Evolutionary conservation across 352 stramenopile species (phyloP).

Genomic region (Phytophthora pinifolia): DNA sequence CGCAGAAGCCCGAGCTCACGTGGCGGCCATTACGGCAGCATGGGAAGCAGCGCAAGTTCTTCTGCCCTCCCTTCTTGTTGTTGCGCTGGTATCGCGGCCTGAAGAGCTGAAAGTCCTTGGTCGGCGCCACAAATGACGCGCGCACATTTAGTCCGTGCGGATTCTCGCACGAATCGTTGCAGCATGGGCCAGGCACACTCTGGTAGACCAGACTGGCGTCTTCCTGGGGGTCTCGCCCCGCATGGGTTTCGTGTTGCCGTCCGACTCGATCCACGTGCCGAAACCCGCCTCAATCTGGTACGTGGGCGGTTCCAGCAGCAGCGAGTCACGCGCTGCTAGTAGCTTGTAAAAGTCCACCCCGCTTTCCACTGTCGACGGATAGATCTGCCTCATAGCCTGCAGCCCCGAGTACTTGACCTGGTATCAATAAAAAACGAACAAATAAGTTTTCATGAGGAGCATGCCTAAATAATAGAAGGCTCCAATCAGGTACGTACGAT

Average conservation of each 20-base stretch:
- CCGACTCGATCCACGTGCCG: conserved; percentile 81
- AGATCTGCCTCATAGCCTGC: conserved; percentile 73
- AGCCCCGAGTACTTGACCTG: conserved; percentile 83
- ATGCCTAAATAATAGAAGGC: conserved; percentile 5
- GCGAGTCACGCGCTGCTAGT: conserved; percentile 67
- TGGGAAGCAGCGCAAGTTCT: conserved; percentile 89
- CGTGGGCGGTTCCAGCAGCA: conserved; percentile 73
- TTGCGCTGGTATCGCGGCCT: conserved; percentile 84
- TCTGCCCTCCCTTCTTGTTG: conserved; percentile 90
- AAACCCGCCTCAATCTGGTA: conserved; percentile 87
- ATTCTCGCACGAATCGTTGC: conserved; percentile 84
- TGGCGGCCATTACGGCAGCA: conserved; percentile 80
- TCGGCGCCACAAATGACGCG: conserved; percentile 76
- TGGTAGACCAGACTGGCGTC: conserved; percentile 73
- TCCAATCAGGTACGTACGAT: conserved; percentile 50
- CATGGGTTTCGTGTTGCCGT: conserved; percentile 82
- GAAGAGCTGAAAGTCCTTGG: conserved; percentile 82
- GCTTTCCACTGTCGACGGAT: conserved; percentile 60
- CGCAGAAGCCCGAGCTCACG: conserved; percentile 85
- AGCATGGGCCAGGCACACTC: conserved; percentile 73
- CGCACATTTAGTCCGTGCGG: conserved; percentile 77
- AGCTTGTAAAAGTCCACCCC: conserved; percentile 82
- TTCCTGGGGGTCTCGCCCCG: conserved; percentile 65
- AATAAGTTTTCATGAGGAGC: background rate
- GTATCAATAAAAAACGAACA: conserved; percentile 4